Base-by-base conservation (phyloP, 176 grass and related monocot genomes). In the Hordeum vulgare region DNA sequence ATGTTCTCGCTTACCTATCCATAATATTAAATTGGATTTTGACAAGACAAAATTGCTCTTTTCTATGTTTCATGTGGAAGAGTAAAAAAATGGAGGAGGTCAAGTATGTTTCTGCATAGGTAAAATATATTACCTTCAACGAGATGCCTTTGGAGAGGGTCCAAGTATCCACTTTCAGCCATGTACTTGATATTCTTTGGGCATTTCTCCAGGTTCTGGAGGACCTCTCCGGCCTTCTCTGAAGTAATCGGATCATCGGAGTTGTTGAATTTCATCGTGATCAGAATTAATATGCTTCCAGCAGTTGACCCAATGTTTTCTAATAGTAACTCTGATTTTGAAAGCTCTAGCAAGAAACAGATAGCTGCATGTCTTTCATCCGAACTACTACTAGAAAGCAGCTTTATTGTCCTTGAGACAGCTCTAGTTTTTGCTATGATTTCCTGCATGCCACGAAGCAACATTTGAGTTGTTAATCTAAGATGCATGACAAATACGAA, bases 141-240 rank as follows among this genome's bases (percentile, higher is more conserved):
- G 49, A 99, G 75, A 82, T 96, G 89, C 18, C 79, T 88, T 77
- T 96, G 68, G 49, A 99, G 91, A 61, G 96, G 96, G 8, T 99
- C 96, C 60, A 99, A 72, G 80, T 88, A 96, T 42, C 96, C 96
- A 84, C 87, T 89, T 78, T 95, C 91, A 41, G 96, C 96, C 96
- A 99, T 99, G 78, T 86, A 92, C 81, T 88, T 99, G 56, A 99
- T 96, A 79, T 99, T 99, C 70, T 85, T 89, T 21, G 96, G 85
- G 8, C 89, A 91, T 72, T 87, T 92, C 87, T 99, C 96, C 70
- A 99, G 82, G 72, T 99, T 96, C 40, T 83, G 86, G 6, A 99
- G 85, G 42, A 90, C 89, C 62, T 87, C 80, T 42, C 83, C 83
- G 12, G 96, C 89, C 80, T 90, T 99, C 62, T 90, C 85, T 3